Conservation (phyloP, 768 basidiomycete genomes). For the Agaricus blazei region DNA sequence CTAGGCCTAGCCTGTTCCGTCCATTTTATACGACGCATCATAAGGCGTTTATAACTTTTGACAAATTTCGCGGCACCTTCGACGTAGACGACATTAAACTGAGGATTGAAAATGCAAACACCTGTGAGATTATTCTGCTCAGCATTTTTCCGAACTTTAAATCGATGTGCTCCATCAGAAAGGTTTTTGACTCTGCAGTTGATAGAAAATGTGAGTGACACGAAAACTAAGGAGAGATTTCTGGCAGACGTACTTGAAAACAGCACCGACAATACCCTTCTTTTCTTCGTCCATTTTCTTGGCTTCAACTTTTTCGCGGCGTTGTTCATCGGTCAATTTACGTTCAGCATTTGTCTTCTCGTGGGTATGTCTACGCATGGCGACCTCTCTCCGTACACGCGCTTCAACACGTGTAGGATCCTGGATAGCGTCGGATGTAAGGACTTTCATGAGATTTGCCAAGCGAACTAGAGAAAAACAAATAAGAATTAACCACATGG, state of each 20-base stretch:
- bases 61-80: constrained; percentile 88
- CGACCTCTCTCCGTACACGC: constrained; percentile 89
- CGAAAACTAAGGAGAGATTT: not conserved
- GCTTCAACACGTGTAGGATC: constrained; percentile 98
- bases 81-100: constrained; percentile 88
- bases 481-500: not conserved
- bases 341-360: constrained; percentile 92
- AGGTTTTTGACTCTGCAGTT: constrained; percentile 71
- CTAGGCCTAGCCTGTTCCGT: constrained; percentile 71
- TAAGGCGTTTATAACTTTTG: constrained; percentile 81
- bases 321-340: constrained; percentile 87
- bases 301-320: constrained; percentile 78
- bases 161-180: constrained; percentile 88
- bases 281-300: constrained; percentile 88
- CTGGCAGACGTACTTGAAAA: constrained; percentile 73
- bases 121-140: constrained; percentile 87
- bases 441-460: constrained; percentile 94
- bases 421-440: constrained; percentile 94
- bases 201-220: not conserved
- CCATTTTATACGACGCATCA: constrained; percentile 89
- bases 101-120: constrained; percentile 84
- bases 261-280: constrained; percentile 75
- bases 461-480: constrained; percentile 62
- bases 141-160: constrained; percentile 96
- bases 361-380: constrained; percentile 81